phyloP scores from a whole-genome alignment of 2,329 filamentous ascomycete genomes.

The Diaporthe helianthi region DNA sequence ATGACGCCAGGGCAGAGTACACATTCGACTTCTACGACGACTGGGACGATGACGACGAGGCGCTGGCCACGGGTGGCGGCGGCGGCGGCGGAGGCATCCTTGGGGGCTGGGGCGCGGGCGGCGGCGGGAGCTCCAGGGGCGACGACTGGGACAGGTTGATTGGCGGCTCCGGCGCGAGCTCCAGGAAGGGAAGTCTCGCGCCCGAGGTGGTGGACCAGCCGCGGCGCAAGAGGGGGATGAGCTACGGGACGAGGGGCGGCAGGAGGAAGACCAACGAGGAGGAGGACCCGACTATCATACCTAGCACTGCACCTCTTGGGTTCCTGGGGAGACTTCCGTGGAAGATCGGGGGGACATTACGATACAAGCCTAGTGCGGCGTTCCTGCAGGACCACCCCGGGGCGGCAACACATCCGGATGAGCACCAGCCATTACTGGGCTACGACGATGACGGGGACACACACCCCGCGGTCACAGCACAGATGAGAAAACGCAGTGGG shows the following conservation, averaged over 20 bases:
- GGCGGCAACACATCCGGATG: constrained; percentile 50
- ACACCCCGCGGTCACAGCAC: constrained; percentile 17
- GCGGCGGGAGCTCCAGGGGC: constrained; percentile 41
- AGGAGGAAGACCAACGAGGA: constrained; percentile 56
- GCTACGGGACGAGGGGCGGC: constrained; percentile 75
- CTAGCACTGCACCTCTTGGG: constrained; percentile 82
- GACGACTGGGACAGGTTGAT: constrained; percentile 88
- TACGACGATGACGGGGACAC: constrained; percentile 60
- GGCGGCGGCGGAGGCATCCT: constrained; percentile 62
- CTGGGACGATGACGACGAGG: constrained; percentile 70
- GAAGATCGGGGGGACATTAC: constrained; percentile 79
- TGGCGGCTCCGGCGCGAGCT: constrained; percentile 64
- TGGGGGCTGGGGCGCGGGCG: constrained; percentile 53
- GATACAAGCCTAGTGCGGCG: constrained; percentile 90
- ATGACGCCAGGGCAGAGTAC: constrained; percentile 71
- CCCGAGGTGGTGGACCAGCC: constrained; percentile 68
- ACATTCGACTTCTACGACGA: constrained; percentile 98
- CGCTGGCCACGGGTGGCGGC: constrained; percentile 36
- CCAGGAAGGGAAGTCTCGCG: constrained; percentile 39
- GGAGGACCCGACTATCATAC: constrained; percentile 89
- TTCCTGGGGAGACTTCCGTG: constrained; percentile 86
- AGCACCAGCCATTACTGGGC: constrained; percentile 74
- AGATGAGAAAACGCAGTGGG: constrained; percentile 71
- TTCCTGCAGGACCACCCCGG: constrained; percentile 88
- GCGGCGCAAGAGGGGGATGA: constrained; percentile 81